These are phyloP conservation scores for Cucurbita argyrosperma DNA, from an alignment of 306 rosid genomes.

Conservation along the genomic window DNA sequence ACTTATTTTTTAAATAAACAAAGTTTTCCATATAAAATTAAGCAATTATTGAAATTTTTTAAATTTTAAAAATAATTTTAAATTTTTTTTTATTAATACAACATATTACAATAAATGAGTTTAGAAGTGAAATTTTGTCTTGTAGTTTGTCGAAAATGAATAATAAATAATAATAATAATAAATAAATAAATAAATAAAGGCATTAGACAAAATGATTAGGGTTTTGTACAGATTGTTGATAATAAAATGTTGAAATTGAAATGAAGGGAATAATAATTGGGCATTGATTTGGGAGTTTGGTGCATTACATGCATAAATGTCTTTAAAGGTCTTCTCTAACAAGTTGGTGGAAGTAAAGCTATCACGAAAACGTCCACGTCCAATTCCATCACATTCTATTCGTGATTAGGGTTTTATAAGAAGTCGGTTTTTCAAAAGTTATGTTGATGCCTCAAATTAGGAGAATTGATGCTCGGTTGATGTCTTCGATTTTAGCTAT, in stretches of 20 bases:
- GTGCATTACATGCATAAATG: neutral
- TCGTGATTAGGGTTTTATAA: neutral
- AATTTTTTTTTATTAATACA: no score
- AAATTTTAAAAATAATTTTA: no score
- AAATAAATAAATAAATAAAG: neutral
- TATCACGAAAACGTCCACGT: neutral
- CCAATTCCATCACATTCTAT: neutral
- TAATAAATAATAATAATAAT: neutral
- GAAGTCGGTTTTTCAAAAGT: neutral
- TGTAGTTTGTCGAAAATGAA: neutral
- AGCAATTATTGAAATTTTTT: no score
- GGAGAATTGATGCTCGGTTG: no score
- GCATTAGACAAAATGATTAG: neutral
- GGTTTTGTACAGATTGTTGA: neutral
- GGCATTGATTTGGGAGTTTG: neutral
- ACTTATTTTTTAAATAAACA: no score
- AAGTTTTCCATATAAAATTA: no score
- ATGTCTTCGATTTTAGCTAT: no score
- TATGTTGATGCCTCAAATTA: no score
- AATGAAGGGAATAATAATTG: neutral
- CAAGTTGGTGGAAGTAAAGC: no score
- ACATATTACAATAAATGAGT: neutral
- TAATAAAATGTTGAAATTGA: neutral
- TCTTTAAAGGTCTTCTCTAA: neutral
- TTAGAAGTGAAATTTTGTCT: neutral